Evolutionary conservation across 2,329 filamentous ascomycete genomes (phyloP), one percentile per base, ranked within the genome.

Genomic region (Aureobasidium sp.): DNA sequence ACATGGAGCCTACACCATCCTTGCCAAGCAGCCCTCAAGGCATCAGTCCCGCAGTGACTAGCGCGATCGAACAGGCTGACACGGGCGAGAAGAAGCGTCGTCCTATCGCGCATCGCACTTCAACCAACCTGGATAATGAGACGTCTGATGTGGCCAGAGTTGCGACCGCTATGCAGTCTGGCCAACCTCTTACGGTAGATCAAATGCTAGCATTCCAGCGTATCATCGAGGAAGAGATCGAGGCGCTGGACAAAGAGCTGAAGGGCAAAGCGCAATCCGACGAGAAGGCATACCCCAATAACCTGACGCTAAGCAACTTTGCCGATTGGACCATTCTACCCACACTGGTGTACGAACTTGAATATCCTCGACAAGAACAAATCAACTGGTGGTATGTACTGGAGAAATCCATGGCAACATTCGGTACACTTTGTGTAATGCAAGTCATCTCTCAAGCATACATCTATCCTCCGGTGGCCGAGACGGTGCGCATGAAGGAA

Each of bases 341-440:
- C 3, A 92, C 89, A 0, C 76, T 91, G 5, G 87, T 91, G 15
- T 93, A 92, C 71, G 89, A 93, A 70, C 80, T 89, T 48, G 86
- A 89, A 67, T 92, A 92, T 68, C 89, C 89, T 2, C 82, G 87
- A n/a, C 80, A 82, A 47, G 83, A 89, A 21, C 77, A 73, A 5
- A 87, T 90, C 65, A 85, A 88, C 72, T 91, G 88, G 88, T 78
- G 77, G 66, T 92, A 92, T 68, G 87, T 90, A 4, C 79, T 81
- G 7, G 89, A 92, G 72, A 92, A 92, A 72, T 75, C 80, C 1
- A 78, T 80, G 1, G 89, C 89, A 2, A 87, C 86, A 16, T 82
- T 91, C 63, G 89, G 89, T 7, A 79, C 89, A 61, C 83, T 91
- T 42, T 86, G 87, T 68, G 84, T 91, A 64, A 92, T 92, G 89